Base-by-base conservation (phyloP, 345 rosid species). In the Citrus trifoliata region DNA sequence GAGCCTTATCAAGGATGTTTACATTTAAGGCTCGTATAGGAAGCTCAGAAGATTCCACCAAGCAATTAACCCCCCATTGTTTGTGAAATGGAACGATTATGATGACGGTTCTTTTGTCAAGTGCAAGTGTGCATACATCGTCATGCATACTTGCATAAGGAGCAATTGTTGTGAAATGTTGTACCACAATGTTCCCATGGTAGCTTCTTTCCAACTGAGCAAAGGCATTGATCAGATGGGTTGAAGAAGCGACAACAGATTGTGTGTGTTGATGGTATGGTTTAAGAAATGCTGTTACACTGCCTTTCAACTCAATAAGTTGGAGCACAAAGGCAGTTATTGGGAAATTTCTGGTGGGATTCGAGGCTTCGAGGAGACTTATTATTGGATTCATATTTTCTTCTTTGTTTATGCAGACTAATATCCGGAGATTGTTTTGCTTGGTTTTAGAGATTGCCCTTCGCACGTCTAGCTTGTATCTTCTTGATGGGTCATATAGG, bases 401-500 rank as follows among this genome's bases (percentile, higher is more conserved):
- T 22, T 77, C 67, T 59, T 62, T 60, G 58, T 80, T 69, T 67
- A 86, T 25, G 35, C 89, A 86, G 7, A 79, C 79, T 25, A 86
- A 79, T 19, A 84, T 42, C 6, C 83, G 78, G 14, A 86, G 76
- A 74, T 79, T 74, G 24, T 75, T 70, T 8, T 65, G 78, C 7
- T 35, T 67, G 16, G 66, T 68, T 32, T 82, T 80, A 24, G 46
- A 74, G 27, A 86, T 71, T 46, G 83, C 80, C 65, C 80, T 75
- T 48, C 87, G 80, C 37, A 63, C 70, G 42, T 78, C 55, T 22
- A 76, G 73, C 48, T 74, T 30, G 78, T 72, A 86, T 72, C 80
- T 82, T 70, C 69, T 79, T 28, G 87, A 79, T 7, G 89, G 89
- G 73, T 84, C 87, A 27, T 84, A 84, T 16, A 86, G 33, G 28